A percentile compares a stretch with the other conserved stretches of the same genome.
phyloP scores from a whole-genome alignment of 176 grass and related monocot genomes.

The Aegilops sharonensis region DNA sequence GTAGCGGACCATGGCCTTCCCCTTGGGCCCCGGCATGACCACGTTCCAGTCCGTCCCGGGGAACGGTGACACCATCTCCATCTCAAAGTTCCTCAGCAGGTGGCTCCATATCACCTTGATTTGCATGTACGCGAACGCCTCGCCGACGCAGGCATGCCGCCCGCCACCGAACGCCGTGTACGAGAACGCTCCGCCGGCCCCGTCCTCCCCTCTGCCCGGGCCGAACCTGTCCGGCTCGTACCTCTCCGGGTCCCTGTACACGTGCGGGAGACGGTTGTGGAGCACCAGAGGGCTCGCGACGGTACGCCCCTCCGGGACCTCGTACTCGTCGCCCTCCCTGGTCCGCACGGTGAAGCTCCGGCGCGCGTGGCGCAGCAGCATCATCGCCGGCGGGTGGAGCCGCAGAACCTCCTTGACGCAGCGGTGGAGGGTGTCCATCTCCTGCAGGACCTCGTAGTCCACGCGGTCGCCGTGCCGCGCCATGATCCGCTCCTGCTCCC shows the following conservation, averaged over 20 bases:
- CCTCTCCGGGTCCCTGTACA: conserved; percentile 43
- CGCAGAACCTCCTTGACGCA: conserved; percentile 62
- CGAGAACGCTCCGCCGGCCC: conserved; percentile 43
- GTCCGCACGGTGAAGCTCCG: conserved; percentile 44
- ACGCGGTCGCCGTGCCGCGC: conserved; percentile 24
- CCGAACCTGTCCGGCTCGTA: conserved; percentile 50
- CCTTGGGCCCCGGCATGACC: conserved; percentile 65
- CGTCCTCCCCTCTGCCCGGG: conserved; percentile 28
- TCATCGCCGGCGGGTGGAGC: conserved; percentile 40
- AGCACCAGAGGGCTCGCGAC: conserved; percentile 42
- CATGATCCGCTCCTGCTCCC: conserved; percentile 48
- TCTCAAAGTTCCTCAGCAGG: conserved; percentile 65
- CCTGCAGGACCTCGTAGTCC: conserved; percentile 33
- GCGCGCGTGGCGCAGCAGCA: conserved; percentile 47
- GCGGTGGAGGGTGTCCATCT: conserved; percentile 50
- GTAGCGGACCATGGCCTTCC: conserved; percentile 62
- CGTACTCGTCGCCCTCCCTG: conserved; percentile 48
- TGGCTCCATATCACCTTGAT: conserved; percentile 84
- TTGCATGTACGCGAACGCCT: conserved; percentile 77
- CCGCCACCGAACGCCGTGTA: conserved; percentile 71
- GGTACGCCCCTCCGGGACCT: conserved; percentile 35
- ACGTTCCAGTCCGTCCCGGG: conserved; percentile 59
- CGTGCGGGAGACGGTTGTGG: conserved; percentile 36
- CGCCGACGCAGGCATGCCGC: conserved; percentile 58
- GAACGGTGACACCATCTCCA: conserved; percentile 67